A percentile compares a stretch with the other conserved stretches of the same genome.
Conservation (phyloP, 345 rosid genomes). For the Gossypium australe region DNA sequence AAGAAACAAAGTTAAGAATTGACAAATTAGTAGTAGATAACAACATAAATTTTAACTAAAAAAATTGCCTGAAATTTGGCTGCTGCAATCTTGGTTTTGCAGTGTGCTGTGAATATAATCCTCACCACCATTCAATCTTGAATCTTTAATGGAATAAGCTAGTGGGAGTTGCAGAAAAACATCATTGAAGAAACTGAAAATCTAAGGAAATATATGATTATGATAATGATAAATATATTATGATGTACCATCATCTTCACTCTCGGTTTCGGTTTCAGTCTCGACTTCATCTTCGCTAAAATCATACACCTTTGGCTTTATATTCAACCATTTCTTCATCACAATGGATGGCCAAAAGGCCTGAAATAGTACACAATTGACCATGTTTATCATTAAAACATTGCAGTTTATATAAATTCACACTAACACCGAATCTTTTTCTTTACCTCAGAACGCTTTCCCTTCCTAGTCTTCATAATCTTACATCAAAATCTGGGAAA, state of each 20-base stretch:
- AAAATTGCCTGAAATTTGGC: constrained; percentile 52
- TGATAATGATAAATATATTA: not conserved
- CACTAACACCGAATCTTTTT: not conserved
- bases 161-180: constrained; percentile 14
- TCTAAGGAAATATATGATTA: not conserved
- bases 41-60: not conserved
- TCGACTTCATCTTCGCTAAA: constrained; percentile 94
- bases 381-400: constrained; percentile 17
- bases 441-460: constrained; percentile 69
- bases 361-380: constrained; percentile 33
- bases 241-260: constrained; percentile 78
- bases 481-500: constrained; percentile 24
- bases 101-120: constrained; percentile 18
- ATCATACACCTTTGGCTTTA: constrained; percentile 69
- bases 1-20: constrained; percentile 6
- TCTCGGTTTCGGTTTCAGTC: constrained; percentile 85
- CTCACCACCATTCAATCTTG: constrained; percentile 19
- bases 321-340: constrained; percentile 96
- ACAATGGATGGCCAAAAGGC: constrained; percentile 92
- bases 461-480: constrained; percentile 52
- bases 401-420: not conserved
- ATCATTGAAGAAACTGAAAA: constrained; percentile 11
- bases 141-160: constrained; percentile 56
- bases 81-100: constrained; percentile 28
- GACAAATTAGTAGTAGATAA: not conserved